Conservation (phyloP, 106 monocot genomes). For the Dendrobium nobile region DNA sequence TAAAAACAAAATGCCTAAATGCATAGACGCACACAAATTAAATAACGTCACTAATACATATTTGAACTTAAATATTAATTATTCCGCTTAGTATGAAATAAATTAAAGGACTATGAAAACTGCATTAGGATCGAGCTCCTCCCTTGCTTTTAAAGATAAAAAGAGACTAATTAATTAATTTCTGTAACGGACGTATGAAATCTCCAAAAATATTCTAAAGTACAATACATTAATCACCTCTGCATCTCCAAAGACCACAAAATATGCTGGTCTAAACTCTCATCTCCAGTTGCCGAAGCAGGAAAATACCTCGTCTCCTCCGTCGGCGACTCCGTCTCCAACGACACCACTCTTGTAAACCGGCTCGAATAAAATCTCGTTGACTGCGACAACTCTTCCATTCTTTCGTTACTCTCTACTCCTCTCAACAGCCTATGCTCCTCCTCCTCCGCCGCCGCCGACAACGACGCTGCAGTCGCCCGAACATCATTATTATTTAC, state of each 20-base stretch:
- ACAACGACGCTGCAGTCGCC: neutral
- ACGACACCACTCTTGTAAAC: neutral
- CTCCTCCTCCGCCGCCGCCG: neutral
- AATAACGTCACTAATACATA: too few relatives aligned
- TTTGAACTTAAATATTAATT: too few relatives aligned
- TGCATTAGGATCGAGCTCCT: too few relatives aligned
- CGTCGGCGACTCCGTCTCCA: neutral
- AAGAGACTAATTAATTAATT: too few relatives aligned
- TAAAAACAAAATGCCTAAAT: too few relatives aligned
- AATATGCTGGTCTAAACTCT: neutral
- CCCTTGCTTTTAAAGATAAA: too few relatives aligned
- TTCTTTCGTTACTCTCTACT: neutral
- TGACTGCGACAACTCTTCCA: neutral
- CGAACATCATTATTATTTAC: too few relatives aligned
- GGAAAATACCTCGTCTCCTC: neutral
- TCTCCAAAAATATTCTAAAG: too few relatives aligned
- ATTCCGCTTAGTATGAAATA: too few relatives aligned
- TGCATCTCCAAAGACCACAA: conserved; percentile 1
- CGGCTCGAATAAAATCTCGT: neutral
- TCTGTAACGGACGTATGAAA: too few relatives aligned
- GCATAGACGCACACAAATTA: too few relatives aligned
- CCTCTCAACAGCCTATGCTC: neutral
- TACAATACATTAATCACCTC: neutral
- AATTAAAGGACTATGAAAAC: too few relatives aligned
- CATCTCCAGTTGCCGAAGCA: conserved; percentile 1